phyloP scores from a whole-genome alignment of 2,329 filamentous ascomycete genomes.

The Bipolaris victoriae region DNA sequence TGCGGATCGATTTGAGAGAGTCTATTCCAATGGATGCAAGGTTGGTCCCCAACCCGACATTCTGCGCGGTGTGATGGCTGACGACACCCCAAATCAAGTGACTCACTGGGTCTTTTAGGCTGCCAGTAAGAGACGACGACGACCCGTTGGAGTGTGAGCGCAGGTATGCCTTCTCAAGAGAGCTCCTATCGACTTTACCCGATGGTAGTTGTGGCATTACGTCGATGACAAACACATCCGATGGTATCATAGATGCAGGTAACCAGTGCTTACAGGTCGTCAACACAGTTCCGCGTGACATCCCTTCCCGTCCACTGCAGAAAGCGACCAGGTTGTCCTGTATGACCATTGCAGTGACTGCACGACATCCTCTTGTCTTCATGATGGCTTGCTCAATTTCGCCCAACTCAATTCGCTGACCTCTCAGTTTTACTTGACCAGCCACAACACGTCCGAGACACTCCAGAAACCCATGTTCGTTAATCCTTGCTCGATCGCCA shows the following conservation, averaged over 20 bases:
- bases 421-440: constrained; percentile 85
- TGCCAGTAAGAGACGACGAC: constrained; percentile 11
- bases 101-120: constrained; percentile 14
- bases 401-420: constrained; percentile 81
- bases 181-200: constrained; percentile 79
- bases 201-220: constrained; percentile 78
- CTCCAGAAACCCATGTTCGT: constrained; percentile 73
- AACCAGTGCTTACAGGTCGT: constrained; percentile 74
- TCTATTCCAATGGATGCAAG: constrained; percentile 67
- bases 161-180: constrained; percentile 64
- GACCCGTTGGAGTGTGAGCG: constrained; percentile 26
- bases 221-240: constrained; percentile 68
- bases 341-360: constrained; percentile 70
- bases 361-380: constrained; percentile 57
- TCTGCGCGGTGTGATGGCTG: constrained; percentile 50
- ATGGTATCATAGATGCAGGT: constrained; percentile 82
- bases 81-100: constrained; percentile 51
- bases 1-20: constrained; percentile 66
- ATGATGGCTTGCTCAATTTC: constrained; percentile 54
- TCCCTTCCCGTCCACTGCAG: constrained; percentile 61
- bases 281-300: constrained; percentile 56
- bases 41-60: constrained; percentile 48
- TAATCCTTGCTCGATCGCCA: constrained; percentile 79
- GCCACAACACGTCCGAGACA: constrained; percentile 79
- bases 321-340: constrained; percentile 75